Evolutionary conservation across 495 filamentous ascomycete species (phyloP).

Genomic region (Trichoderma gamsii): DNA sequence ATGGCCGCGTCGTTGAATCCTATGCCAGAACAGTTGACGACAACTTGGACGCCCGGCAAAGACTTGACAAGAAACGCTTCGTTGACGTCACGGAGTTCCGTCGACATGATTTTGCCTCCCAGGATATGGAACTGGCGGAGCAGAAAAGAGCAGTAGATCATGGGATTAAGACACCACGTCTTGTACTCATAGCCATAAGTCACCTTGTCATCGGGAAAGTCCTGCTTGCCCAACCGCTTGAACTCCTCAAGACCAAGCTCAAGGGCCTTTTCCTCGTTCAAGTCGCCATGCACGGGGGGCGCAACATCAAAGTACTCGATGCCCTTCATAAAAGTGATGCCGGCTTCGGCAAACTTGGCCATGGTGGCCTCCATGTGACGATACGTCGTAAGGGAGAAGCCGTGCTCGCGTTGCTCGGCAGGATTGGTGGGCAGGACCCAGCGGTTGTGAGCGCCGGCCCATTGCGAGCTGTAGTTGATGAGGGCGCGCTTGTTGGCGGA

Average conservation of each 20-base stretch:
- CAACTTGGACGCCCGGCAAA: slow-evolving; percentile 38
- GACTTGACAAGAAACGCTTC: slow-evolving; percentile 40
- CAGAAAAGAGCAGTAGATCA: slow-evolving; percentile 54
- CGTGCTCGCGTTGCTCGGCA: slow-evolving; percentile 37
- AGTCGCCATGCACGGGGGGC: slow-evolving; percentile 26
- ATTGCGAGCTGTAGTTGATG: slow-evolving; percentile 58
- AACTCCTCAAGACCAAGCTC: slow-evolving; percentile 45
- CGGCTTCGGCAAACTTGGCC: slow-evolving; percentile 38
- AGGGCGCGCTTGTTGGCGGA: slow-evolving; percentile 36
- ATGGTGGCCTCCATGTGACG: slow-evolving; percentile 41
- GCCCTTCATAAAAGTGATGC: slow-evolving; percentile 48
- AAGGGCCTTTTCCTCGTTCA: slow-evolving; percentile 26
- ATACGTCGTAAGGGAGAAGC: slow-evolving; percentile 47
- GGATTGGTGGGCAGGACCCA: slow-evolving; percentile 41
- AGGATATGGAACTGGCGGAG: slow-evolving; percentile 45
- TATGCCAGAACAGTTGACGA: slow-evolving; percentile 55
- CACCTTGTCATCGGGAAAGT: slow-evolving; percentile 41
- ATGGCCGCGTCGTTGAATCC: slow-evolving; percentile 48
- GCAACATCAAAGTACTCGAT: slow-evolving; percentile 56
- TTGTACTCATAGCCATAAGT: slow-evolving; percentile 52
- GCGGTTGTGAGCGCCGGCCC: slow-evolving; percentile 60
- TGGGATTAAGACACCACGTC: slow-evolving; percentile 55
- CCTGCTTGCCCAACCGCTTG: slow-evolving; percentile 29
- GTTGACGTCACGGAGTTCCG: slow-evolving; percentile 36
- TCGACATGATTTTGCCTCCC: slow-evolving; percentile 41